Conservation (phyloP, 345 rosid genomes). For the Citrus hindsii region DNA sequence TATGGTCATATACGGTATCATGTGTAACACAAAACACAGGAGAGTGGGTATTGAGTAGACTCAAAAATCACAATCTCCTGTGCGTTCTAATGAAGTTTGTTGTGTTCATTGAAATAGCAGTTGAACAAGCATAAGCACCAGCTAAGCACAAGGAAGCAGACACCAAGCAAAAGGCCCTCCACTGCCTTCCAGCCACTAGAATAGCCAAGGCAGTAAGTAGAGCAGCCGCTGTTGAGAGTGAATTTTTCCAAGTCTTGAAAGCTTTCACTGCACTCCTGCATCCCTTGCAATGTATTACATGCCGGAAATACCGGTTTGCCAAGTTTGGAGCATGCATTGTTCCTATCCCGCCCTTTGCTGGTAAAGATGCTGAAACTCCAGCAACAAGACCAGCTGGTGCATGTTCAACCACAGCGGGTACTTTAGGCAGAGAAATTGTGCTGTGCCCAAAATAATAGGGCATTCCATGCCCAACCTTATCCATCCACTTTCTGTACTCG, state of each 20-base stretch:
- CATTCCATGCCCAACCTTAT: slow-evolving; percentile 96
- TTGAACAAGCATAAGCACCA: slow-evolving; percentile 56
- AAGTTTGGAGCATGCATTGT: slow-evolving; percentile 80
- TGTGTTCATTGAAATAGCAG: slow-evolving; percentile 65
- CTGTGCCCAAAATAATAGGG: slow-evolving; percentile 85
- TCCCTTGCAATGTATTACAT: slow-evolving; percentile 81
- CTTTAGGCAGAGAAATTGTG: slow-evolving; percentile 61
- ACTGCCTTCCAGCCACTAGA: slow-evolving; percentile 61
- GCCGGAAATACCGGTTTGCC: slow-evolving; percentile 78
- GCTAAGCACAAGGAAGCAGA: slow-evolving; percentile 59
- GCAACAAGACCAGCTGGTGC: slow-evolving; percentile 91
- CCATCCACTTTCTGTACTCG: slow-evolving; percentile 97
- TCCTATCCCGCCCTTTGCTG: slow-evolving; percentile 78
- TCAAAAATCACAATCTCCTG: slow-evolving; percentile 63
- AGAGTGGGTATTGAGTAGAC: not conserved
- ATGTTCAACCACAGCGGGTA: slow-evolving; percentile 80
- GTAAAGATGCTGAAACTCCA: slow-evolving; percentile 60
- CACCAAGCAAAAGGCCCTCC: slow-evolving; percentile 59
- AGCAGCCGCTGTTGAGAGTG: slow-evolving; percentile 42
- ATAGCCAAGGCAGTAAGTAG: slow-evolving; percentile 57
- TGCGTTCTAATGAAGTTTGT: slow-evolving; percentile 87
- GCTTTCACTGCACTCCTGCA: slow-evolving; percentile 59
- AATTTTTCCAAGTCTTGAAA: slow-evolving; percentile 59
- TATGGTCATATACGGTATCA: not conserved
- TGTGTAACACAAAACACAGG: not conserved